Conservation (phyloP, 2,329 filamentous ascomycete species). For the Trichoderma sp. region DNA sequence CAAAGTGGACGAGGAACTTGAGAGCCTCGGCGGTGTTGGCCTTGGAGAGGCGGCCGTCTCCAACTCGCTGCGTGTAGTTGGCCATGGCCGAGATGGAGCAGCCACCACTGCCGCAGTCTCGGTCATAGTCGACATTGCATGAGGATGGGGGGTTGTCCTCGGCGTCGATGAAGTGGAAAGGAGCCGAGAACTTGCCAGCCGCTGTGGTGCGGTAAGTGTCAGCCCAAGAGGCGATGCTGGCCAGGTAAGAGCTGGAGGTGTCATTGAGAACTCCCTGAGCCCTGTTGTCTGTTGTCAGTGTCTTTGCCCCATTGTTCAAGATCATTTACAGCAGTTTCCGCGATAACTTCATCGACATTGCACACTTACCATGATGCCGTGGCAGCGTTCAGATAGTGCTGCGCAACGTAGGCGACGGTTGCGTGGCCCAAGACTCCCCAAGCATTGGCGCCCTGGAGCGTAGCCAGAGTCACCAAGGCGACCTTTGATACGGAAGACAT, state of each 20-base stretch:
- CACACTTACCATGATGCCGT: slow-evolving; percentile 32
- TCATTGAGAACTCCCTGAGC: slow-evolving; percentile 39
- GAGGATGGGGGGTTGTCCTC: slow-evolving; percentile 34
- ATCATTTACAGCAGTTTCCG: not conserved
- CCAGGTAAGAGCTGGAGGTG: slow-evolving; percentile 46
- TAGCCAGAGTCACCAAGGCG: slow-evolving; percentile 21
- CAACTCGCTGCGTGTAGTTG: slow-evolving; percentile 30
- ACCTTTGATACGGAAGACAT: slow-evolving; percentile 21
- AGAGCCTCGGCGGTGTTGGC: slow-evolving; percentile 25
- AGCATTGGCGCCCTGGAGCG: slow-evolving; percentile 28
- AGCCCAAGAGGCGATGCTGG: slow-evolving; percentile 43
- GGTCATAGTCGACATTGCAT: slow-evolving; percentile 45
- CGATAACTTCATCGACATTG: not conserved
- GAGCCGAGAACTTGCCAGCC: slow-evolving; percentile 45
- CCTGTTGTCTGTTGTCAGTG: slow-evolving; percentile 10
- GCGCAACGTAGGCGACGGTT: slow-evolving; percentile 53
- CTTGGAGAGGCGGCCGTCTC: slow-evolving; percentile 21
- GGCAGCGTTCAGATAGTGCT: slow-evolving; percentile 44
- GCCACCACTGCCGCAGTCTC: slow-evolving; percentile 26
- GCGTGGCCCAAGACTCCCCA: slow-evolving; percentile 50
- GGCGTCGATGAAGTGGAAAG: slow-evolving; percentile 54
- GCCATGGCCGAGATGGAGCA: slow-evolving; percentile 31
- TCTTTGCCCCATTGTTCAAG: not conserved
- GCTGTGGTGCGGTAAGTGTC: slow-evolving; percentile 48
- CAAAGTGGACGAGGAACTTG: slow-evolving; percentile 44